Evolutionary conservation across 345 rosid genomes (phyloP).

Genomic region (Syzygium oleosum): DNA sequence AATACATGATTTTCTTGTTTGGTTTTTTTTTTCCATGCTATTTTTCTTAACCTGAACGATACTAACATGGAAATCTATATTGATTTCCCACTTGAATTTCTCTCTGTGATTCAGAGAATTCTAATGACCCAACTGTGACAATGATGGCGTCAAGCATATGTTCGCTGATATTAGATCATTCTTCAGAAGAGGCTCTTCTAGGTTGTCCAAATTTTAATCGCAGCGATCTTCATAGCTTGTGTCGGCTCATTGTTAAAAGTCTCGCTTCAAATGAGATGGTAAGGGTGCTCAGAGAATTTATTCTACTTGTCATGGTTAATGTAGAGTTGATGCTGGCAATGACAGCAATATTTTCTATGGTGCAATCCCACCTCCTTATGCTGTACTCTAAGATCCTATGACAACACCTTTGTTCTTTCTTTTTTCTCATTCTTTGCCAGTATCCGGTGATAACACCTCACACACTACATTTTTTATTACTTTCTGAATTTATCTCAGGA

Average conservation of each 20-base stretch:
- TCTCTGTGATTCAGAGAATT: slow-evolving; percentile 29
- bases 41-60: background rate
- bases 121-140: slow-evolving; percentile 30
- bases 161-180: slow-evolving; percentile 51
- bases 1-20: background rate
- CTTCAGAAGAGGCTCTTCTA: slow-evolving; percentile 70
- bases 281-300: background rate
- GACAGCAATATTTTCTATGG: background rate
- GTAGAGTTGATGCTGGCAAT: background rate
- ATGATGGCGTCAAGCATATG: slow-evolving; percentile 86
- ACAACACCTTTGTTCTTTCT: background rate
- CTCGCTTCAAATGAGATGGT: slow-evolving; percentile 45
- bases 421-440: background rate
- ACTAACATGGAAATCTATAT: background rate
- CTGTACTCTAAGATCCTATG: background rate
- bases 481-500: background rate
- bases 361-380: background rate
- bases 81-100: background rate
- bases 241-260: slow-evolving; percentile 47
- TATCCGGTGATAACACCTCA: background rate
- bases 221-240: slow-evolving; percentile 29
- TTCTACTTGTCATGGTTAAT: background rate
- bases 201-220: slow-evolving; percentile 31
- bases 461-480: background rate
- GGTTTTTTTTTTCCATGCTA: background rate